Base-by-base conservation (phyloP, 805 yeast genomes). In the Myxozyma nipponensis region DNA sequence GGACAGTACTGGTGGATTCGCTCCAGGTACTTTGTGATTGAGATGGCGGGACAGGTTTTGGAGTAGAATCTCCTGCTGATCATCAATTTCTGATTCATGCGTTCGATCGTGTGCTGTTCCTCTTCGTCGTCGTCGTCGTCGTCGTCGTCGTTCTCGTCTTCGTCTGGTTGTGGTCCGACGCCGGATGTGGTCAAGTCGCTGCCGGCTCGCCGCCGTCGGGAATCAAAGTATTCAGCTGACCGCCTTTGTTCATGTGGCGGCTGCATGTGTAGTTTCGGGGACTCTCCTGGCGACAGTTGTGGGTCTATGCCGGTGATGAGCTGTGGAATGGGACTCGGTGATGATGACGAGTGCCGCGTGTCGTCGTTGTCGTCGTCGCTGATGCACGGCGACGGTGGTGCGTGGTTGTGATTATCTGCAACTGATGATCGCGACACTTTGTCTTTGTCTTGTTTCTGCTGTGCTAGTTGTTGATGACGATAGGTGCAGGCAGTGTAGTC, bases 1-100 rank as follows among this genome's bases (percentile, higher is more conserved):
- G 67, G 67, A 52, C 74, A 71, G 58, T 70, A 71, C 42, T 69
- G 65, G 48, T 71, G 70, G 42, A 70, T 58, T 30, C 74, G 65
- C 18, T 49, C 52, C 28, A 71, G 54, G 49, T 71, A 71, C 39
- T 62, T 60, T 28, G 43, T 49, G 10, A 70, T 50, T 9, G 69
- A 54, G 25, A 71, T 62, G 4, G 44, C 59, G 1, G 70, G 69
- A 6, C 62, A 59, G 17, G 58, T 40, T 40, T 66, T 66, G 13
- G 67, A 64, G 61, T 62, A 63, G 54, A 66, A 66, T 40, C 69
- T 54, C 17, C 64, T 51, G 3, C 67, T 56, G 23, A 66, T 62
- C 21, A 50, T 40, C 10, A 48, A 40, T 37, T 49, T 54, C 44
- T 54, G 58, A 35, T 42, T 42, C 7, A 40, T 36, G 32, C 43